Evolutionary conservation across 1,284 basidiomycete genomes (phyloP).

Genomic region (Malassezia caprae): DNA sequence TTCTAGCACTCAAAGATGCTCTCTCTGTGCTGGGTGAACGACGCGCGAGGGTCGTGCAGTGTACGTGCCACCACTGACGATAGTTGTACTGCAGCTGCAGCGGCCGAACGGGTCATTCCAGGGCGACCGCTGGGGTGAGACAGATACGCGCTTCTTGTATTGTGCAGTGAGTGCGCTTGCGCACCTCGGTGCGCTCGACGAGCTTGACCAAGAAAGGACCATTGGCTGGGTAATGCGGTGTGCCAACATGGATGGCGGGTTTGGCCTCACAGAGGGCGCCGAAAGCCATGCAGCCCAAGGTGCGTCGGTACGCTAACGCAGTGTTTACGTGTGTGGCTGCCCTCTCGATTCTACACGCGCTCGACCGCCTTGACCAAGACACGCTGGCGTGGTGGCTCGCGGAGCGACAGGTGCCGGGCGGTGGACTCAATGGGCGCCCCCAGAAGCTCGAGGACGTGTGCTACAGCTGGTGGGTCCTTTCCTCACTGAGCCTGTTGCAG

Average conservation of each 20-base stretch:
- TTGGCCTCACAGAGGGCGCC: conserved; percentile 69
- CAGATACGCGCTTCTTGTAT: conserved; percentile 83
- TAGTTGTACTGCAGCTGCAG: conserved; percentile 63
- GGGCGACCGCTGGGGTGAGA: conserved; percentile 80
- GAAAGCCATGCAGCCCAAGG: conserved; percentile 89
- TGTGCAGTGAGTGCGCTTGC: conserved; percentile 73
- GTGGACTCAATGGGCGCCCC: conserved; percentile 86
- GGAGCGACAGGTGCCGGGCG: conserved; percentile 82
- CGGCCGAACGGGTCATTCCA: conserved; percentile 64
- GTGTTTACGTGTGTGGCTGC: conserved; percentile 83
- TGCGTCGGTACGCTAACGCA: conserved; percentile 51
- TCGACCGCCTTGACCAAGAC: conserved; percentile 53
- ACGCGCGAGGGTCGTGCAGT: conserved; percentile 59
- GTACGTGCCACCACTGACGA: conserved; percentile 52
- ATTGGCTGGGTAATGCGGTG: conserved; percentile 66
- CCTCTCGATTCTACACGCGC: conserved; percentile 69
- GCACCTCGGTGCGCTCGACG: conserved; percentile 58
- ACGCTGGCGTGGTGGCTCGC: conserved; percentile 82
- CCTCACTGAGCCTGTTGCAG: conserved; percentile 71
- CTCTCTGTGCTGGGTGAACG: conserved; percentile 55
- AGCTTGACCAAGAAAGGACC: conserved; percentile 54
- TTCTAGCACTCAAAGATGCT: conserved; percentile 74
- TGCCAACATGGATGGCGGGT: conserved; percentile 90
- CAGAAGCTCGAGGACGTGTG: conserved; percentile 98
- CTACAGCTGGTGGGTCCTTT: conserved; percentile 95